Evolutionary conservation across 2,329 filamentous ascomycete species (phyloP).

Genomic region (Periconia macrospinosa): DNA sequence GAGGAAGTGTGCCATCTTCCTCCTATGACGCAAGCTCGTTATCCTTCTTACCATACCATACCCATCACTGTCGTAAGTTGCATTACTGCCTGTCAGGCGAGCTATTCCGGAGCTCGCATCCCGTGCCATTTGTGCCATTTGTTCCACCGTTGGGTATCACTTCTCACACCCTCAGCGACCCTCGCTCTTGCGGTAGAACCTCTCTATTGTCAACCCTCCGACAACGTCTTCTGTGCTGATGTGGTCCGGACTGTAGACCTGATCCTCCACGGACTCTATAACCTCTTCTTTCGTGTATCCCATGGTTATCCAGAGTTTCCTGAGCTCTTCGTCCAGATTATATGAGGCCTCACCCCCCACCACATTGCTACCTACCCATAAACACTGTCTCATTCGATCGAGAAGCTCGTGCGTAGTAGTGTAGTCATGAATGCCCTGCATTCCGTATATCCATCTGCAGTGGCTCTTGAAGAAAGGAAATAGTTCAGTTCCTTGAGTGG

Average conservation of each 20-base stretch:
- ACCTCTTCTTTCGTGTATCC: constrained; percentile 3
- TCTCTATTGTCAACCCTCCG: constrained; percentile 7
- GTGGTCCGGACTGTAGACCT: constrained; percentile 1
- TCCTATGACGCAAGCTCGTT: background rate
- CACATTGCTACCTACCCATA: constrained; percentile 3
- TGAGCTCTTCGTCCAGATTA: constrained; percentile 5
- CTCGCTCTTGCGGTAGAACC: constrained; percentile 9
- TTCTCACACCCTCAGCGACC: background rate
- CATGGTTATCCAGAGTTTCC: constrained; percentile 2
- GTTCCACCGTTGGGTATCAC: background rate
- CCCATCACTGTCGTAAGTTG: background rate
- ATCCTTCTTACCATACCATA: background rate
- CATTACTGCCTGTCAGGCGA: background rate
- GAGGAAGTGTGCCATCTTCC: background rate
- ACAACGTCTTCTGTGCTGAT: constrained; percentile 9
- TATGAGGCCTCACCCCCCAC: background rate
- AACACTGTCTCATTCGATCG: constrained; percentile 12
- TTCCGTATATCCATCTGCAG: constrained; percentile 13
- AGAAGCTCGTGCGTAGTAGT: constrained; percentile 17
- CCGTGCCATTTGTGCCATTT: background rate
- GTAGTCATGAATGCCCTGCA: constrained; percentile 10
- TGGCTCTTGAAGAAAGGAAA: constrained; percentile 23
- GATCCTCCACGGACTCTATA: background rate
- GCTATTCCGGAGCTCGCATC: background rate
- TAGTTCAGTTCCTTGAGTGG: constrained; percentile 14